Evolutionary conservation across 306 rosid species (phyloP), one percentile per base, ranked within the genome.

Genomic region (Sphenostylis stenocarpa): DNA sequence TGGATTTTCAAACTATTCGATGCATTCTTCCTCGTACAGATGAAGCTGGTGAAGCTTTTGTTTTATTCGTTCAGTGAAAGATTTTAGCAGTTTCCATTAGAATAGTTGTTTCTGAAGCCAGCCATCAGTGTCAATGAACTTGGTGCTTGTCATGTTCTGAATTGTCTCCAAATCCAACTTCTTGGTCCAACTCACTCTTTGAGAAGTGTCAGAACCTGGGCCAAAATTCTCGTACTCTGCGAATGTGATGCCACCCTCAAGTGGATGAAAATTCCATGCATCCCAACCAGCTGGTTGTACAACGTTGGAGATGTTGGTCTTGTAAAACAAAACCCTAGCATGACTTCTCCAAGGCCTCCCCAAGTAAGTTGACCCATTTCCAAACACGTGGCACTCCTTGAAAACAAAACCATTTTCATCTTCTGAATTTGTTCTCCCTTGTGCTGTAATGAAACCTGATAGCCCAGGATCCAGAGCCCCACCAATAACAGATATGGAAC

Each of bases 281-380:
- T 78, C 39, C 97, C 97, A 94, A 0, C 98, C 98, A 1, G 11
- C 7, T 4, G 98, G 96, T 52, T 80, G 76, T 0, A 94, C 68
- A 45, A 90, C 4, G 12, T 67, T 7, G 17, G 93, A 57, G 71
- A 94, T 69, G 6, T 82, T 84, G 11, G 97, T 79, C 3, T 83
- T 60, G 84, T 91, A 86, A 76, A 91, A 94, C 4, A 94, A 17
- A 8, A 91, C 98, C 71, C 92, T 87, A 3, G 98, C 76, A 21
- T 84, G 92, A 1, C 2, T 61, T 67, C 98, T 90, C 97, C 98
- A 91, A 0, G 97, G 88, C 53, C 97, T 87, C 41, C 97, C 98
- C 73, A 94, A 83, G 68, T 31, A 94, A 1, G 89, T 77, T 5
- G 85, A 56, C 5, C 97, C 96, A 66, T 83, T 73, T 16, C 97